A percentile compares a stretch with the other conserved stretches of the same genome.
Conservation (phyloP, 2,329 filamentous ascomycete genomes). For the Parastagonospora avenae region DNA sequence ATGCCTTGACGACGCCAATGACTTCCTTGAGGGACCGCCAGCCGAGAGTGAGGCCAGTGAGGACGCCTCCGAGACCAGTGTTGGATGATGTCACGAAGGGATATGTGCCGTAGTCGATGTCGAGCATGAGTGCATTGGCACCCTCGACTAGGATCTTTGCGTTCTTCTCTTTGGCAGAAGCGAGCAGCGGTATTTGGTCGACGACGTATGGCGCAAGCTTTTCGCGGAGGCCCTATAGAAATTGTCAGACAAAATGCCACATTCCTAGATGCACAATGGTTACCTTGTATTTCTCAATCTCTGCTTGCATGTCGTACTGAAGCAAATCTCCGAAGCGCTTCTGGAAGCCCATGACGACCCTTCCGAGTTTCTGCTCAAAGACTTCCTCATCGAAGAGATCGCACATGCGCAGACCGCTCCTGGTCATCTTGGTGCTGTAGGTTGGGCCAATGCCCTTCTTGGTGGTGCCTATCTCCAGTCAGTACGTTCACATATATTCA, state of each 20-base stretch:
- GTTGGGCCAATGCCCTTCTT: conserved; percentile 61
- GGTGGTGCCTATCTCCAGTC: conserved; percentile 54
- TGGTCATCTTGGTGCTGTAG: conserved; percentile 67
- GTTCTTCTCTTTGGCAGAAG: conserved; percentile 63
- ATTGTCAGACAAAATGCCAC: neutral
- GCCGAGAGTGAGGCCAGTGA: conserved; percentile 67
- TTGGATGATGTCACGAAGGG: conserved; percentile 66
- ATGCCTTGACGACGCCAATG: conserved; percentile 71
- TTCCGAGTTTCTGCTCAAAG: conserved; percentile 70
- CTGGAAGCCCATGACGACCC: conserved; percentile 66
- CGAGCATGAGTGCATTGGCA: conserved; percentile 70
- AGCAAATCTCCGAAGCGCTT: conserved; percentile 72
- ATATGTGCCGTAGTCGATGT: conserved; percentile 63
- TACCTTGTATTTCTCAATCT: conserved; percentile 66
- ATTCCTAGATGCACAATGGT: conserved; percentile 2
- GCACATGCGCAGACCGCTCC: conserved; percentile 68
- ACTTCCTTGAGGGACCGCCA: conserved; percentile 65
- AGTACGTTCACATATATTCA: conserved; percentile 18
- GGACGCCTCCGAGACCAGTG: conserved; percentile 65
- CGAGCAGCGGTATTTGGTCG: conserved; percentile 70
- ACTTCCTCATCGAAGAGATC: conserved; percentile 70
- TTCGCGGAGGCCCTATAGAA: conserved; percentile 55
- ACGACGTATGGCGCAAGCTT: conserved; percentile 66
- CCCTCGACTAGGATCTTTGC: conserved; percentile 71
- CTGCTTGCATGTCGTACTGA: conserved; percentile 71